Base-by-base conservation (phyloP, 352 stramenopile species). In the Pythium rhizo-oryzae region DNA sequence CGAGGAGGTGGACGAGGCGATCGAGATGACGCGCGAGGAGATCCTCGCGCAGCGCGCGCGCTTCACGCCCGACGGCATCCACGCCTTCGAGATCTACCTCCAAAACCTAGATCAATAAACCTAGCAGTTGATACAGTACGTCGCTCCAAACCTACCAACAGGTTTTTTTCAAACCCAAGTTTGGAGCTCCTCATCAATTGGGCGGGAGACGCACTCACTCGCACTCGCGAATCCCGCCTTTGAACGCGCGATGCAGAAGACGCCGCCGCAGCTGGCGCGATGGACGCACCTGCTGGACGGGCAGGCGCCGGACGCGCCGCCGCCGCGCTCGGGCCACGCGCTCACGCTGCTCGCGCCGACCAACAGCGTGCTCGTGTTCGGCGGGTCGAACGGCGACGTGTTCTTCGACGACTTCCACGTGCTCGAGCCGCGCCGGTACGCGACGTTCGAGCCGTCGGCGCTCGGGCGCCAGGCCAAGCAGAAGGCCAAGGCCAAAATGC, bases 41-140 rank as follows among this genome's bases (percentile, higher is more conserved):
- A 92, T 96, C 49, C 65, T 94, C 24, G 19, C 66, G 39, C 83
- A 80, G 30, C 74, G 75, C 21, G 49, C 59, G 46, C 80, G 92
- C 62, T 94, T 96, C 68, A 96, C 87, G 24, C 85, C 87, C 18
- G 85, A 96, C 67, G 85, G 87, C 64, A 90, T 96, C 57, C 79
- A 86, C 56, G 85, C 87, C 2, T 90, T 96, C 15, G 72, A 93
- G 61, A 78, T 86, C 44, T 96, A 94, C 57, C 66, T 95, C 39
- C 4, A 35, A 2, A n/a, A 65, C 18, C n/a, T 51, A 18, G 6
- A 56, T 11, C 52, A 69, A 51, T 69, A 69, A 69, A 69, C 62
- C 51, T 69, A 69, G 59, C 59, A 59, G 59, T 65, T 61, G 35
- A 24, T 2, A 4, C 21, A 65, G 47, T n/a, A n/a, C 23, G 4